phyloP scores from a whole-genome alignment of 371 early-diverging fungal species.

The Mortierella polycephala region DNA sequence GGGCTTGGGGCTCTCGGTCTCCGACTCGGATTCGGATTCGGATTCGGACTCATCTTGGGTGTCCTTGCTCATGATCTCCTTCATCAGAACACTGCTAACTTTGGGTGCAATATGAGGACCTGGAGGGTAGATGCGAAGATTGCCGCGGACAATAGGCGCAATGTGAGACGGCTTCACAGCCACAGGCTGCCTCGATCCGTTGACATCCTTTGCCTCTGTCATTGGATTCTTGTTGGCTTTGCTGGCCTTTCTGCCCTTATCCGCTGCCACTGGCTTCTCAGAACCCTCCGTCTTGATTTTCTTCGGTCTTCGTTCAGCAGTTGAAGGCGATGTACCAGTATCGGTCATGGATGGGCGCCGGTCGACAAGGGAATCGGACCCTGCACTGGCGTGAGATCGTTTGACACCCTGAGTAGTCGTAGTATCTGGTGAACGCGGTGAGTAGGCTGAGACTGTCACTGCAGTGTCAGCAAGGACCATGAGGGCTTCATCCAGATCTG shows the following conservation, averaged over 20 bases:
- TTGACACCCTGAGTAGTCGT: constrained; percentile 19
- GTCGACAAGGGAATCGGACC: not conserved
- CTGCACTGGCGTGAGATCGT: constrained; percentile 19
- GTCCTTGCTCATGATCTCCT: not conserved
- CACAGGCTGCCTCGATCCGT: not conserved
- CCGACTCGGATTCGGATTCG: too few relatives aligned
- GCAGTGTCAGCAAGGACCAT: constrained; percentile 53
- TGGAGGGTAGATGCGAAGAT: constrained; percentile 49
- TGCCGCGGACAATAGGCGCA: constrained; percentile 47
- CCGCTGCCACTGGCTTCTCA: constrained; percentile 5
- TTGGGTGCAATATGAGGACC: constrained; percentile 39
- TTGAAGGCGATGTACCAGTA: constrained; percentile 1
- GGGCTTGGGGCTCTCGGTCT: too few relatives aligned
- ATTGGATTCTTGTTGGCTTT: not conserved
- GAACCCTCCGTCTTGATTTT: constrained; percentile 23
- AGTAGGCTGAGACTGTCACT: constrained; percentile 26
- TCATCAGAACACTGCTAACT: constrained; percentile 5
- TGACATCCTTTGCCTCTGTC: too few relatives aligned
- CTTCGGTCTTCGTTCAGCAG: constrained; percentile 19
- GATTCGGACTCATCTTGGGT: not conserved
- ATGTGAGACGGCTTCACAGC: constrained; percentile 12
- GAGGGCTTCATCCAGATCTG: constrained; percentile 47
- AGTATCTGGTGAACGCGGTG: not conserved
- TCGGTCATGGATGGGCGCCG: not conserved
- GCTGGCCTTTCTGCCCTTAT: constrained; percentile 4